These are phyloP conservation scores for Suillus luteus DNA, from an alignment of 768 basidiomycete species.

Conservation along the genomic window DNA sequence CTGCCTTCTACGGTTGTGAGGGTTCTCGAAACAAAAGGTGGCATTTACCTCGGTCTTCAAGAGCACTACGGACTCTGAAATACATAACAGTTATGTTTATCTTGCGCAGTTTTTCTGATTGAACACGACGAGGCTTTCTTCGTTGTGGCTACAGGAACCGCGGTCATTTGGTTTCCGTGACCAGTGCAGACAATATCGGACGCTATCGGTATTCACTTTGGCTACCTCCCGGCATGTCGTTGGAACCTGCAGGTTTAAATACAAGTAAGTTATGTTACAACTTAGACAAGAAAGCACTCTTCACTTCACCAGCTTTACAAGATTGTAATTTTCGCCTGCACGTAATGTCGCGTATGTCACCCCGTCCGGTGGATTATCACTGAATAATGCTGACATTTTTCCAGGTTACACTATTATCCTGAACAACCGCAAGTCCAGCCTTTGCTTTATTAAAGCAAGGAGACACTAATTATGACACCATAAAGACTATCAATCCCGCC, in stretches of 20 bases:
- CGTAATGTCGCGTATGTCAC: slow-evolving; percentile 16
- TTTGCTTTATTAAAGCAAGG: not conserved
- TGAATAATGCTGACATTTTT: slow-evolving; percentile 15
- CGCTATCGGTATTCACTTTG: slow-evolving; percentile 7
- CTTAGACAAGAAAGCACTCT: not conserved
- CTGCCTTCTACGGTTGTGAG: not conserved
- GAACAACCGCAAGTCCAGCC: slow-evolving; percentile 48
- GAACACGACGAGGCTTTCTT: not conserved
- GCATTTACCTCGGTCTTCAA: slow-evolving; percentile 5
- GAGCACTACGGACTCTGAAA: slow-evolving; percentile 4
- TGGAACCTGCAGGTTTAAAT: slow-evolving; percentile 23
- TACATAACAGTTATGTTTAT: not conserved
- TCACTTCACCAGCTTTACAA: not conserved
- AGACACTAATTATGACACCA: slow-evolving; percentile 4
- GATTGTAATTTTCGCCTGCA: not conserved
- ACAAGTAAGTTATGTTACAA: not conserved
- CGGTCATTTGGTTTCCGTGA: not conserved
- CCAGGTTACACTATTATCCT: slow-evolving; percentile 37
- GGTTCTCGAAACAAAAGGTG: not conserved
- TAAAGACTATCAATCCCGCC: slow-evolving; percentile 41
- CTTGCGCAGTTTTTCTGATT: slow-evolving; percentile 12
- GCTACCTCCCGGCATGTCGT: not conserved
- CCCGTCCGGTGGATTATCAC: not conserved
- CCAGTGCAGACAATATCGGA: not conserved
- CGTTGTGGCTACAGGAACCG: not conserved